These are phyloP conservation scores for Spinacia oleracea DNA, from an alignment of 179 eudicot genomes.

Conservation along the genomic window DNA sequence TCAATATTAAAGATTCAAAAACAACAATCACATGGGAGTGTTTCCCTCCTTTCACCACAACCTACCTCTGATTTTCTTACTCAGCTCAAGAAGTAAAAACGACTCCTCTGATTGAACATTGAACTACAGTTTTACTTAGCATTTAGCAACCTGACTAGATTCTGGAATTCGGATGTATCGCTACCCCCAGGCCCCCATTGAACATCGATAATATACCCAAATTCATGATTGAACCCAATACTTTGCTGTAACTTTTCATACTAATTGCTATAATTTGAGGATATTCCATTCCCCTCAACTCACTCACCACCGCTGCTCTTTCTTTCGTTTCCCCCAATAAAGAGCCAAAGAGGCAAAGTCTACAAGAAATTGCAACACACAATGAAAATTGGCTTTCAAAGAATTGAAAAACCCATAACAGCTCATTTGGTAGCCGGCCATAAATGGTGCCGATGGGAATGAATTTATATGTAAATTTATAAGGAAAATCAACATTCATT, in stretches of 20 bases:
- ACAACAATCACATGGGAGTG: background rate
- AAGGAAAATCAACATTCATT: no score
- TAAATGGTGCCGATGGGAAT: no score
- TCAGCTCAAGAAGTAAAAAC: background rate
- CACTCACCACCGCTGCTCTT: background rate
- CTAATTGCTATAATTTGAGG: background rate
- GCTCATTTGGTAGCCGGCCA: no score
- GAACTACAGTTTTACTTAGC: background rate
- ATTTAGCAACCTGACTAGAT: background rate
- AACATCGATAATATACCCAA: background rate
- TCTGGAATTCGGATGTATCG: background rate
- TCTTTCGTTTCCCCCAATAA: background rate
- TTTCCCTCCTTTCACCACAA: background rate
- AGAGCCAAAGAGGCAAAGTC: background rate
- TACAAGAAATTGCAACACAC: background rate
- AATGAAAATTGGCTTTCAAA: background rate
- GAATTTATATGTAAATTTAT: no score
- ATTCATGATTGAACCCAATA: background rate
- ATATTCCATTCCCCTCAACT: no score
- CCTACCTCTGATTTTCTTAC: background rate
- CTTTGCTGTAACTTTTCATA: no score
- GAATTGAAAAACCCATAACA: background rate
- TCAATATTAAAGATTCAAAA: background rate
- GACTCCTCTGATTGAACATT: background rate
- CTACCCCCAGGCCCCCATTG: no score